These are phyloP conservation scores for Papiliotrema terrestris DNA, from an alignment of 1,284 basidiomycete species.

Conservation along the genomic window DNA sequence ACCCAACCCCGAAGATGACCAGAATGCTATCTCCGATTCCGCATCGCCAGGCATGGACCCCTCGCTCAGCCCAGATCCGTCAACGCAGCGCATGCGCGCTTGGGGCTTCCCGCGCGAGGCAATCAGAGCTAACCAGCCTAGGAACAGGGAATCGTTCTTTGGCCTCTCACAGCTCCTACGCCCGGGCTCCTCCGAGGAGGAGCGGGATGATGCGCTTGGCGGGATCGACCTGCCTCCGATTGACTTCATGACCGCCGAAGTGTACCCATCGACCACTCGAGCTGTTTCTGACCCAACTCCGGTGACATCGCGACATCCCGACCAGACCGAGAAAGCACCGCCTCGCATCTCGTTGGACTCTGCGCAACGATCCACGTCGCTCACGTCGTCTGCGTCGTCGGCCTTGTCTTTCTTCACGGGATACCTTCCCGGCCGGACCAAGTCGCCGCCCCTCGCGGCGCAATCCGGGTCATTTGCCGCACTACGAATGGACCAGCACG, in stretches of 20 bases:
- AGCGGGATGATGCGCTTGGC: constrained; percentile 2
- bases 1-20: background rate
- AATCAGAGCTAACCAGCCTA: constrained; percentile 2
- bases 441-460: background rate
- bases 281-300: background rate
- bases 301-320: background rate
- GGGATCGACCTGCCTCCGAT: constrained; percentile 20
- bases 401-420: constrained; percentile 12
- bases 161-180: constrained; percentile 28
- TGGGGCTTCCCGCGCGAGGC: constrained; percentile 38
- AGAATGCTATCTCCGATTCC: background rate
- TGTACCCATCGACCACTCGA: background rate
- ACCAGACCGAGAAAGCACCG: no score
- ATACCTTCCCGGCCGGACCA: constrained; percentile 7
- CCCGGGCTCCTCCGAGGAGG: constrained; percentile 5
- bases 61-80: constrained; percentile 21
- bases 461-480: background rate
- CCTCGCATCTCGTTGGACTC: background rate
- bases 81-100: constrained; percentile 21
- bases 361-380: constrained; percentile 1
- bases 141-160: constrained; percentile 44
- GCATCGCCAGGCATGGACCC: background rate
- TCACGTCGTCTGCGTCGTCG: constrained; percentile 5
- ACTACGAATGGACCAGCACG: background rate
- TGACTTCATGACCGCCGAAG: background rate